Evolutionary conservation across 1,139 yeast species (phyloP), one percentile per base, ranked within the genome.

Genomic region (Hyphopichia burtonii): DNA sequence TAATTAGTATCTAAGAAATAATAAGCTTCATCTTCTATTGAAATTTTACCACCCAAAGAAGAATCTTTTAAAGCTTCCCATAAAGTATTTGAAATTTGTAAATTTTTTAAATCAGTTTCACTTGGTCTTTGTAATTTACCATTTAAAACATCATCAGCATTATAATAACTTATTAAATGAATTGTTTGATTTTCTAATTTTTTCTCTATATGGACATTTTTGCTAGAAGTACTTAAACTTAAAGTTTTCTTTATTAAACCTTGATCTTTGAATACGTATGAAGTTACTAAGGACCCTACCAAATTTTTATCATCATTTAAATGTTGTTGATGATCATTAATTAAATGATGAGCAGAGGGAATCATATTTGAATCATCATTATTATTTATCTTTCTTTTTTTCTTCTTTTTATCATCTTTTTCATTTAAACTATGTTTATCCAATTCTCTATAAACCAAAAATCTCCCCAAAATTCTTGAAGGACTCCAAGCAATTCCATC

Each of bases 401-500:
- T 67, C 51, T 63, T 63, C 53, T 63, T 59, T 49, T 60, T 58
- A 43, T 59, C 65, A 28, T 66, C 73, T 48, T 61, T 65, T 34
- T 63, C 69, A 34, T 46, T 53, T 10, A 63, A 45, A n/a, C 76
- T 69, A 20, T 72, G 72, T 50, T 78, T 77, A 53, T 86, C 90
- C 41, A 87, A 66, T 59, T 87, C 94, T 34, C 96, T 76, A 61
- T 90, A 90, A 9, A 90, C 84, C 34, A 90, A 68, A 52, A 90
- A 90, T 44, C 94, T 72, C 3, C 96, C 96, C 34, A 88, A 71
- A 25, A 90, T 88, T 40, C 97, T 69, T 2, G 94, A 84, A 0
- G 97, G 96, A 1, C 91, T 82, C 97, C 97, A 90, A 11, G 91
- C 76, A 17, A 87, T 80, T 14, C 97, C 96, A 58, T 90, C 97